These are phyloP conservation scores for Diutina mesorugosa DNA, from an alignment of 1,139 yeast genomes.

Conservation along the genomic window DNA sequence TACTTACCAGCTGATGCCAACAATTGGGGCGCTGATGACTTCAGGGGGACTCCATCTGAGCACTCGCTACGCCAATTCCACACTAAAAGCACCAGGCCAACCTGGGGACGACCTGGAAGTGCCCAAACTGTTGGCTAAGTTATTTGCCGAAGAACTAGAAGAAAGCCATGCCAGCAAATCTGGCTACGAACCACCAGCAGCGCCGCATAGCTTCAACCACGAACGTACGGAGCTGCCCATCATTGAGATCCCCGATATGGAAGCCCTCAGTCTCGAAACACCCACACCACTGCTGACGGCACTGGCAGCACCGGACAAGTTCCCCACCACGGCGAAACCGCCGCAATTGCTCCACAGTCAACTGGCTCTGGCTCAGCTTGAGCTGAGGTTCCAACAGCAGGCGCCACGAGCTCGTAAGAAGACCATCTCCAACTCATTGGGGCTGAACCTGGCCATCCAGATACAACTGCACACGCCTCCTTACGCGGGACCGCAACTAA, in stretches of 20 bases:
- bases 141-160: not conserved
- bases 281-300: not conserved
- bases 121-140: not conserved
- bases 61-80: not conserved
- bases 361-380: conserved; percentile 32
- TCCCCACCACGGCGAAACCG: conserved; percentile 25
- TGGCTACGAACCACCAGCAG: not conserved
- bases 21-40: not conserved
- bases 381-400: conserved; percentile 7
- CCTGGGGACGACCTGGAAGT: not conserved
- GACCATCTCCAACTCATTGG: conserved; percentile 25
- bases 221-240: conserved; percentile 21
- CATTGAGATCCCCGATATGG: conserved; percentile 35
- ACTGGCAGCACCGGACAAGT: not conserved
- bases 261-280: conserved; percentile 12
- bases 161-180: not conserved
- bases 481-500: conserved; percentile 8
- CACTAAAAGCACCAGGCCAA: not conserved
- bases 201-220: not conserved
- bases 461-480: conserved; percentile 25
- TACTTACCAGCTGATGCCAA: not conserved
- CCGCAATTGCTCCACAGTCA: conserved; percentile 38
- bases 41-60: not conserved
- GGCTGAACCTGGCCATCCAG: not conserved
- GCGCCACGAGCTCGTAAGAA: conserved; percentile 19